Conservation (phyloP, 2,329 filamentous ascomycete genomes). For the Colletotrichum lindemuthianum region DNA sequence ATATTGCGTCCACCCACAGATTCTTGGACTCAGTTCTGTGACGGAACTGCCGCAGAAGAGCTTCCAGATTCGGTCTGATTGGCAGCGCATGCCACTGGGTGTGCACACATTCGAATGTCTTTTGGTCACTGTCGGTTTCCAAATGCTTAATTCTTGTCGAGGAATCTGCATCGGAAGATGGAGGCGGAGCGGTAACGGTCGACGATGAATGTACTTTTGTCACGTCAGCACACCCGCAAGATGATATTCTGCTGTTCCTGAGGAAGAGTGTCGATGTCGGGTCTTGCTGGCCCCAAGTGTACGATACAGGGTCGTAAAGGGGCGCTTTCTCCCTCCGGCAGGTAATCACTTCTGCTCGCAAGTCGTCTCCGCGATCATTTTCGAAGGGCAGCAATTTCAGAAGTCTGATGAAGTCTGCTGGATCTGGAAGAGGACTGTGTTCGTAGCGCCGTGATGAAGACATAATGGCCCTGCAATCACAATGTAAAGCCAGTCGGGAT, state of each 20-base stretch:
- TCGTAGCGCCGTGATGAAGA: neutral
- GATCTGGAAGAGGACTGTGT: neutral
- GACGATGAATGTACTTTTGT: neutral
- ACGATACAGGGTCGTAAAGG: neutral
- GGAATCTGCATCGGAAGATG: neutral
- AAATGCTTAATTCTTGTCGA: neutral
- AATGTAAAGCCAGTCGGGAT: no score
- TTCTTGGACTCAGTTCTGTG: neutral
- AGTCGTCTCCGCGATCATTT: neutral
- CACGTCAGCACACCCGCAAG: neutral
- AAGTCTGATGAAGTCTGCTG: neutral
- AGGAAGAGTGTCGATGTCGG: neutral
- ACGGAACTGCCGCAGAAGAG: neutral
- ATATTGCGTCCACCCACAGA: constrained; percentile 21
- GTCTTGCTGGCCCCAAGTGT: neutral
- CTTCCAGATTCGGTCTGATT: constrained; percentile 4
- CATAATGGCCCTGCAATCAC: neutral
- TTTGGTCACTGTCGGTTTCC: no score
- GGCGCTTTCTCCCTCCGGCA: neutral
- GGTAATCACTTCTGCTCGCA: neutral
- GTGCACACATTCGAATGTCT: neutral
- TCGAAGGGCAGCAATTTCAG: neutral
- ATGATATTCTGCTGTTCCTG: neutral
- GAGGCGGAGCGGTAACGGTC: neutral
- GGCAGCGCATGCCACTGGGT: neutral